Base-by-base conservation (phyloP, 176 grass and related monocot species). In the Alloteropsis semialata region DNA sequence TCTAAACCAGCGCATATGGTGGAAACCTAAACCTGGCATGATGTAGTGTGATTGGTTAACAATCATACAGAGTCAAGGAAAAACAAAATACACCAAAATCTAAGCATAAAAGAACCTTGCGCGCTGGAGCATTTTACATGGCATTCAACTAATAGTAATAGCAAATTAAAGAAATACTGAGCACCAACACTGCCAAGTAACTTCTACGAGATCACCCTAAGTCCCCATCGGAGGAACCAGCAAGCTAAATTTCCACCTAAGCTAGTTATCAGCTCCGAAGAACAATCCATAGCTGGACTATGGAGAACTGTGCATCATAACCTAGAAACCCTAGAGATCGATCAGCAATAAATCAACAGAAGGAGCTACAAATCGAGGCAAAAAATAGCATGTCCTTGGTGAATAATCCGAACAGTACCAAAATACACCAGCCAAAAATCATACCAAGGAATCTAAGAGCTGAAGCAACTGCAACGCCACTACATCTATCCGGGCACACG, bases 311-410 rank as follows among this genome's bases (percentile, higher is more conserved):
- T 64, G 34, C 34, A 76, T 55, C 45, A 51, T 78, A 74, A 61
- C 49, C 24, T 74, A 74, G 32, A 56, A 87, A 82, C 66, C 74
- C 57, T 87, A 82, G 24, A 74, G 54, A 56, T 55, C 28, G 24
- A 65, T 65, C 37, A 57, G 28, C 19, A 69, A 37, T 17, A 74
- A 41, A 73, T 49, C 36, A 1, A 74, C 24, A 22, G 19, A 45
- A 77, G n/a, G 46, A 77, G 36, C 28, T 48, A 50, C 18, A n/a
- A 57, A 65, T 22, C 27, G 5, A 39, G 25, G 28, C 8, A 56
- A 36, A 30, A 78, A 53, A n/a, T 39, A 21, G 16, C 21, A 2
- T 17, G 33, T 16, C 67, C 33, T 67, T 13, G 42, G 41, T 29
- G n/a, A 19, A 32, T 28, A 65, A 33, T 33, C 33, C 53, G 51